These are phyloP conservation scores for Aspergillus leporis DNA, from an alignment of 495 filamentous ascomycete species.

Conservation along the genomic window DNA sequence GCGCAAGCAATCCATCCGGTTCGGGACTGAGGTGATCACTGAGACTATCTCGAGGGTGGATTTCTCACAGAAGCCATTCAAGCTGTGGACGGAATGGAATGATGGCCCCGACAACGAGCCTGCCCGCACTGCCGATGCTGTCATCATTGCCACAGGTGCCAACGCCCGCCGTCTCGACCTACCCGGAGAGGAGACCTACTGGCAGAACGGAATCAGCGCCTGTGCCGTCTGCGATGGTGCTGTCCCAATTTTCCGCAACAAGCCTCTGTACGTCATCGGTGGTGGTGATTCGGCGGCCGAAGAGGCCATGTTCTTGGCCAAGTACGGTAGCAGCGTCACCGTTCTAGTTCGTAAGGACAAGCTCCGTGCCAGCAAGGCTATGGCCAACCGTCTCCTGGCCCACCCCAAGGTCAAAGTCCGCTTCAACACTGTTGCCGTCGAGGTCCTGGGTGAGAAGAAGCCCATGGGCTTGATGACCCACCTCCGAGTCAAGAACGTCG, in stretches of 20 bases:
- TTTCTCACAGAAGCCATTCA: constrained; percentile 82
- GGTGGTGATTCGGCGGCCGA: constrained; percentile 97
- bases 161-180: constrained; percentile 81
- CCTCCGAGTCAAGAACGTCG: constrained; percentile 76
- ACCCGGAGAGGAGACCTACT: constrained; percentile 89
- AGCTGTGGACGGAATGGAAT: constrained; percentile 86
- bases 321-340: constrained; percentile 93
- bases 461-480: constrained; percentile 77
- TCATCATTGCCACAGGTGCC: constrained; percentile 96
- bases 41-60: constrained; percentile 93
- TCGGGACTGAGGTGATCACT: constrained; percentile 86
- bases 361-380: constrained; percentile 84
- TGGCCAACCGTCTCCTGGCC: constrained; percentile 78
- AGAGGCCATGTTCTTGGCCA: constrained; percentile 95
- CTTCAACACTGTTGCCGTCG: constrained; percentile 77
- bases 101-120: constrained; percentile 62
- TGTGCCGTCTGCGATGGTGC: constrained; percentile 98
- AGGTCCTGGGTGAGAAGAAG: constrained; percentile 82
- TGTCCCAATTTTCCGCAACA: constrained; percentile 95
- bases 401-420: constrained; percentile 87
- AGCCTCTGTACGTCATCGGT: constrained; percentile 93
- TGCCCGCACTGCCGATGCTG: constrained; percentile 76
- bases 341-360: constrained; percentile 86
- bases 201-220: constrained; percentile 94
- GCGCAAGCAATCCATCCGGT: constrained; percentile 86